Conservation (phyloP, 179 eudicot species). For the Silene noctiflora region DNA sequence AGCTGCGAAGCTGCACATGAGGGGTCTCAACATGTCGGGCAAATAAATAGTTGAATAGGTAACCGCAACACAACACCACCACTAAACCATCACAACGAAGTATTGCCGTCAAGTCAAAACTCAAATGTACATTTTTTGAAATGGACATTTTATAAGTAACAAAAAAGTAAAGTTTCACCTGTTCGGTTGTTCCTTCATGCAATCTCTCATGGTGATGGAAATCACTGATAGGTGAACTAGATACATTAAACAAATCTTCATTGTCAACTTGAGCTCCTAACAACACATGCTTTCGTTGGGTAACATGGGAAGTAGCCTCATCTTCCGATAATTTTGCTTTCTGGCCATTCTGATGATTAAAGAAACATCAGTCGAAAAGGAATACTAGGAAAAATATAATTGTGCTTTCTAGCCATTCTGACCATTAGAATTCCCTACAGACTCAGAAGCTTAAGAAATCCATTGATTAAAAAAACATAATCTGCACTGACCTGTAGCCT, state of each 20-base stretch:
- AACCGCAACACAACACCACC: background rate
- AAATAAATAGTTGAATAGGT: background rate
- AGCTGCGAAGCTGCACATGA: background rate
- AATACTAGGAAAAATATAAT: background rate
- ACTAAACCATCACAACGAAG: background rate
- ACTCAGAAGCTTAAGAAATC: background rate
- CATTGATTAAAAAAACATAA: background rate
- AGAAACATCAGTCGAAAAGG: constrained; percentile 10
- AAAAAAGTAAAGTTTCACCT: constrained; percentile 38
- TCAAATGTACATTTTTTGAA: background rate
- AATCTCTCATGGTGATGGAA: constrained; percentile 72
- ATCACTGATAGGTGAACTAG: constrained; percentile 55
- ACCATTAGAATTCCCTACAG: background rate
- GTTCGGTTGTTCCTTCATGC: constrained; percentile 46
- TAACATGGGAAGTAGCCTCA: constrained; percentile 30
- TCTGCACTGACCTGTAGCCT: constrained; percentile 72
- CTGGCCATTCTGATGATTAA: constrained; percentile 47
- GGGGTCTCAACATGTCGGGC: background rate
- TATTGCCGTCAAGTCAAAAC: background rate
- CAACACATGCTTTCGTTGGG: constrained; percentile 47
- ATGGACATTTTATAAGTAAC: background rate
- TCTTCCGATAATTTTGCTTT: constrained; percentile 35
- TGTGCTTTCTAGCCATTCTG: background rate
- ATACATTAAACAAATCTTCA: constrained; percentile 45
- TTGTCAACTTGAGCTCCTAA: constrained; percentile 40